Base-by-base conservation (phyloP, 192 early-diverging fungal species). In the Entomortierella parvispora region DNA sequence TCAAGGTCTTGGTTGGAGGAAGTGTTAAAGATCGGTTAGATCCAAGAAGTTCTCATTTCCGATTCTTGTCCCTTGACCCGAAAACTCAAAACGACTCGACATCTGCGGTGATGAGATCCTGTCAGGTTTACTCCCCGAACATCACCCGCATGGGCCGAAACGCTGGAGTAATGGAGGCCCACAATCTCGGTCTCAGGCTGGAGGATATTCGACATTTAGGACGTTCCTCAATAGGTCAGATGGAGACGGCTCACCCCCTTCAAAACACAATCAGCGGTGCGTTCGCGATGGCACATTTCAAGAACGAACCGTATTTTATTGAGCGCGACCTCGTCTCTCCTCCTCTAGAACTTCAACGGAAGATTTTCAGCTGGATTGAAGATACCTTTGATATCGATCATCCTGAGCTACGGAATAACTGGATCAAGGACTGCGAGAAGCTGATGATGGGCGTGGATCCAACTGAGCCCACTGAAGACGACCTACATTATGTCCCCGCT, bases 321-420 rank as follows among this genome's bases (percentile, higher is more conserved):
- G 50, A 60, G 43, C 58, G 67, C 28, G 67, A 69, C 9, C 58
- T 69, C 14, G 49, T 61, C 26, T 61, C 49, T 28, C 61, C 69
- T 32, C 62, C 69, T 25, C 32, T 71, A 2, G 29, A 29, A 0
- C 62, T 71, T 0, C 69, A 71, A 23, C 54, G 55, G n/a, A 22
- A 25, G n/a, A 71, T 71, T 22, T 71, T 64, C 40, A 53, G 53
- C 8, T 64, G 62, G 69, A 65, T 71, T 25, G 69, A 71, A 45
- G 12, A 31, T 2, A 58, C 3, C 14, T 64, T 71, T 58, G 47
- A 51, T 4, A 10, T 17, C 11, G 56, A 68, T 22, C 11, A 31
- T n/a, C 56, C 66, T 31, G 66, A 51, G 43, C 29, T 49, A n/a
- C 6, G 31, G 12, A 8, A 26, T 2, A 23, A 20, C 25, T 71